Evolutionary conservation across 371 early-diverging fungal species (phyloP).

Genomic region (Furculomyces boomerangus): DNA sequence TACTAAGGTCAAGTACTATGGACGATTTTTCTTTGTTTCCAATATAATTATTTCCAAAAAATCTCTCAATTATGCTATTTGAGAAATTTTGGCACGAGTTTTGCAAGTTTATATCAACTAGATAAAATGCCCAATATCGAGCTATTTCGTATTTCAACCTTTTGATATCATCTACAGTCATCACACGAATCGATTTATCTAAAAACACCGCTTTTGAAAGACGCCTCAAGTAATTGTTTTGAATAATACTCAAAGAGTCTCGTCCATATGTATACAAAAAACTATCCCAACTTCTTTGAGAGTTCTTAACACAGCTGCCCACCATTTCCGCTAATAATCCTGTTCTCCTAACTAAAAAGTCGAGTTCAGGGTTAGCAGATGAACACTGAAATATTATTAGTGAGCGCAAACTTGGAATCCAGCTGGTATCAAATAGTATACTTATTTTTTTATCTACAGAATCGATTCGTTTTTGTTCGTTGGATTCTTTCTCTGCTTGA

Average conservation of each 20-base stretch:
- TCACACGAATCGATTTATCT: not conserved
- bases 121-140: not conserved
- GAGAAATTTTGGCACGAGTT: too few relatives aligned
- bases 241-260: not conserved
- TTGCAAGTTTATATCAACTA: slow-evolving; percentile 1
- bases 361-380: not conserved
- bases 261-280: not conserved
- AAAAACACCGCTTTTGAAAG: not conserved
- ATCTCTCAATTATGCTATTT: too few relatives aligned
- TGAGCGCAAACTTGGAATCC: not conserved
- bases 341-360: not conserved
- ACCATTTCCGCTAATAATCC: not conserved
- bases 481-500: not conserved
- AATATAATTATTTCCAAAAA: too few relatives aligned
- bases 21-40: too few relatives aligned
- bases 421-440: not conserved
- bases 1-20: too few relatives aligned
- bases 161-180: not conserved
- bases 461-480: not conserved
- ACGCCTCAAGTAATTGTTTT: not conserved
- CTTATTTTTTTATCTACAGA: not conserved
- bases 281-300: not conserved
- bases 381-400: not conserved
- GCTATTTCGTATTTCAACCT: not conserved
- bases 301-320: not conserved